These are phyloP conservation scores for Leccinum sublutescens DNA, from an alignment of 768 basidiomycete species.

Conservation along the genomic window DNA sequence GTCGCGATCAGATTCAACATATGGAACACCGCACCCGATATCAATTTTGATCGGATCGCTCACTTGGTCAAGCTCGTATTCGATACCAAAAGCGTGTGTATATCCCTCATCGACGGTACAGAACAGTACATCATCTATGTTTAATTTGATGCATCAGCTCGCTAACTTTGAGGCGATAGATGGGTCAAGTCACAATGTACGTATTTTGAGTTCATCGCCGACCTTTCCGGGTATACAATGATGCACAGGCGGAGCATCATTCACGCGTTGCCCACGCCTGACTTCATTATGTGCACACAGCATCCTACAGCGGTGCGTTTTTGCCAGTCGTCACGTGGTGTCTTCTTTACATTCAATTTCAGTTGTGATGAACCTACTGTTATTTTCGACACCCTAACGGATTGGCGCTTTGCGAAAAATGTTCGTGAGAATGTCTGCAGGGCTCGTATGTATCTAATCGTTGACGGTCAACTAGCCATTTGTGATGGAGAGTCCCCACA, in stretches of 20 bases:
- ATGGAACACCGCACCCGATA: constrained; percentile 80
- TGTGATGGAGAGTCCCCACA: constrained; percentile 60
- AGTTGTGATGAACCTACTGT: constrained; percentile 89
- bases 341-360: constrained; percentile 1
- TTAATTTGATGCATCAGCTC: background rate
- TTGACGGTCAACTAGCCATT: constrained; percentile 51
- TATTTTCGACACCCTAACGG: constrained; percentile 69
- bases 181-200: constrained; percentile 91
- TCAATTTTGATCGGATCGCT: constrained; percentile 91
- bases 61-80: constrained; percentile 94
- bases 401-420: constrained; percentile 88
- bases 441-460: background rate
- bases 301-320: constrained; percentile 67
- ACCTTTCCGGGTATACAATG: background rate
- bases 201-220: constrained; percentile 19
- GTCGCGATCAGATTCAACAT: constrained; percentile 74
- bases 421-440: constrained; percentile 41
- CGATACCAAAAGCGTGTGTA: constrained; percentile 79
- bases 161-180: constrained; percentile 35
- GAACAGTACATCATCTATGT: constrained; percentile 59
- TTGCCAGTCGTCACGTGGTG: background rate
- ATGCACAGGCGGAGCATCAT: constrained; percentile 44
- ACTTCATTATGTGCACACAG: constrained; percentile 82
- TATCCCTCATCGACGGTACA: constrained; percentile 80
- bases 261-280: constrained; percentile 47